Evolutionary conservation across 257 asterid genomes (phyloP), one percentile per base, ranked within the genome.

Genomic region (Fraxinus pennsylvanica): DNA sequence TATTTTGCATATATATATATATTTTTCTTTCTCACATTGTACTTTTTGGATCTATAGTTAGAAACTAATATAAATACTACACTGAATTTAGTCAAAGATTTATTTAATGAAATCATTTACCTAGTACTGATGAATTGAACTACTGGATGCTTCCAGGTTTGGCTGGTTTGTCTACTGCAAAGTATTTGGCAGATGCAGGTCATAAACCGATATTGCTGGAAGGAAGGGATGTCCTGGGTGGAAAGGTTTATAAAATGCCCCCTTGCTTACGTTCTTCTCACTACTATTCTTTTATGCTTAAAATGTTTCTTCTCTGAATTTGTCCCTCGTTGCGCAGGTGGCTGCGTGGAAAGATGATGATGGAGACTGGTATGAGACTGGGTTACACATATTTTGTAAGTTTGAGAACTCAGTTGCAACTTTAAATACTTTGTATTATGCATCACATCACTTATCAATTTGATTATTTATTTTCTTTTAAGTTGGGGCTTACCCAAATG

Each of bases 401-500:
- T 89, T 80, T 74, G 32, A 36, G 41, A 67, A 74, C 74, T 67
- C 73, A 76, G 15, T 29, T 15, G 66, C 29, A 25, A 68, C 50
- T 39, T 70, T 61, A 12, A 35, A 75, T 43, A 67, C 74, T 77
- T 57, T 6, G 29, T 43, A 7, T 61, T 27, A 43, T 80, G 76
- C 78, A 73, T 43, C 47, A 19, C 43, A 79, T 77, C 81, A 85
- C 83, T 76, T 79, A 36, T 65, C 54, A 63, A 38, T 78, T 83
- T 86, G 87, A 81, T 87, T 71, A 81, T 89, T 83, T 84, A 73
- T 87, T 87, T 88, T 74, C 74, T 72, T 72, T 81, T 71, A 82
- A 96, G 99, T 96, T 81, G 99, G 99, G 91, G 99, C 99, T 32
- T 93, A 96, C 96, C 99, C 99, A 79, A 96, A 96, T 89, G 57